Base-by-base conservation (phyloP, 2,329 filamentous ascomycete species). In the Grosmannia penicillata region DNA sequence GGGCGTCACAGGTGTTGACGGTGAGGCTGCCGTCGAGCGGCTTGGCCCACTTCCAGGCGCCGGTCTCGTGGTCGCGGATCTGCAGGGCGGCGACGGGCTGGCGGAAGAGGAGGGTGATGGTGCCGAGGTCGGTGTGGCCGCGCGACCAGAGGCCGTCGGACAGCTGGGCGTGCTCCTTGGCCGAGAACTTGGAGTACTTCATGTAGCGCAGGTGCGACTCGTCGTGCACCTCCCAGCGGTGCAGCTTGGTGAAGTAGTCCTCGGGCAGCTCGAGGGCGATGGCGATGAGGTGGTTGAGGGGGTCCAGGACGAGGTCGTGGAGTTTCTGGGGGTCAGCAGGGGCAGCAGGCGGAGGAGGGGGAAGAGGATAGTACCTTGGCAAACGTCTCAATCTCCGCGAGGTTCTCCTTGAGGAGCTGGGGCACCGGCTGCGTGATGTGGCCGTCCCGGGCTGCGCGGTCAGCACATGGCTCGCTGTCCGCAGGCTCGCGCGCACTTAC, bases 181-280 rank as follows among this genome's bases (percentile, higher is more conserved):
- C 30, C 25, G 38, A 37, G 27, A 67, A 61, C 0, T 57, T 55
- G 23, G 60, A 56, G 48, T 75, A 75, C 33, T 68, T 60, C 70
- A 75, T 75, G 53, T 74, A 75, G 10, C 72, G 65, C 29, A 75
- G 59, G 46, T 75, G 70, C 37, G 70, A 65, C 41, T 74, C 70
- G 22, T 64, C 61, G 18, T 65, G 59, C 32, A 62, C 56, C 3
- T 73, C 63, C 47, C 75, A 78, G 2, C 56, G 58, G 48, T 78
- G 73, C 34, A 66, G 59, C 4, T 61, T 61, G 6, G 70, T 62
- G 4, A 78, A 60, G 36, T 67, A 62, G 4, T 75, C 65, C 47
- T 75, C 70, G 26, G 71, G 66, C 0, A 78, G 57, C 47, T 77
- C 61, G 0, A 78, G 61, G 1, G 75, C 55, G 37, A 74, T 66